Evolutionary conservation across 148 eudicot genomes (phyloP).

Genomic region (Euryodendron excelsum): DNA sequence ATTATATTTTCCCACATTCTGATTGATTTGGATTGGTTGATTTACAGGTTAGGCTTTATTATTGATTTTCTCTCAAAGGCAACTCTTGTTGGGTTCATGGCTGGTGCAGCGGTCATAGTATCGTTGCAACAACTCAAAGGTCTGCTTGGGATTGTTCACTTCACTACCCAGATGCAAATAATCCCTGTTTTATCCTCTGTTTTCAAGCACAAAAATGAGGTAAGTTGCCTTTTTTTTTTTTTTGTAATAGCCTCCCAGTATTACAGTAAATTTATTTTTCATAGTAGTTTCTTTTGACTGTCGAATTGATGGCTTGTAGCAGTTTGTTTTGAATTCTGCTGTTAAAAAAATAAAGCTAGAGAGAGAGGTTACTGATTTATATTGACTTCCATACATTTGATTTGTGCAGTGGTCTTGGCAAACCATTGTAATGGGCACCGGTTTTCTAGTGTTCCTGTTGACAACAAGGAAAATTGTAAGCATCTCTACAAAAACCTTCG

Average conservation of each 20-base stretch:
- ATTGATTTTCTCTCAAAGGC: constrained; percentile 95
- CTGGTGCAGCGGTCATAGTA: constrained; percentile 90
- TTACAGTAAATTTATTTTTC: no score
- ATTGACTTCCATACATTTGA: not conserved
- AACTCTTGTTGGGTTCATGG: constrained; percentile 91
- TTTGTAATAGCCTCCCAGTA: no score
- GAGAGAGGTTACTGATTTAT: not conserved
- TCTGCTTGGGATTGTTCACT: constrained; percentile 80
- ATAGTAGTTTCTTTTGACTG: no score
- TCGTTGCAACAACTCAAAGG: constrained; percentile 94
- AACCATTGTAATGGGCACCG: constrained; percentile 73
- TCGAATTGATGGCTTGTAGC: not conserved
- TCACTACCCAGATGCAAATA: constrained; percentile 82
- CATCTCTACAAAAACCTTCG: not conserved
- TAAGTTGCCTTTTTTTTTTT: no score
- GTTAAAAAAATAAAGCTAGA: not conserved
- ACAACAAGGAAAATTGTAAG: constrained; percentile 74
- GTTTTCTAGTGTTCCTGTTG: constrained; percentile 66
- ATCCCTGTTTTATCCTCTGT: constrained; percentile 78
- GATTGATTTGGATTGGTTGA: not conserved
- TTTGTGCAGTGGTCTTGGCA: constrained; percentile 90
- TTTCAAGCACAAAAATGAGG: constrained; percentile 65
- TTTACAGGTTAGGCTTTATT: constrained; percentile 80
- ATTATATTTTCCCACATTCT: not conserved
- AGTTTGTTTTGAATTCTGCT: no score